Evolutionary conservation across 2,329 filamentous ascomycete genomes (phyloP).

Genomic region (Colletotrichum falcatum): DNA sequence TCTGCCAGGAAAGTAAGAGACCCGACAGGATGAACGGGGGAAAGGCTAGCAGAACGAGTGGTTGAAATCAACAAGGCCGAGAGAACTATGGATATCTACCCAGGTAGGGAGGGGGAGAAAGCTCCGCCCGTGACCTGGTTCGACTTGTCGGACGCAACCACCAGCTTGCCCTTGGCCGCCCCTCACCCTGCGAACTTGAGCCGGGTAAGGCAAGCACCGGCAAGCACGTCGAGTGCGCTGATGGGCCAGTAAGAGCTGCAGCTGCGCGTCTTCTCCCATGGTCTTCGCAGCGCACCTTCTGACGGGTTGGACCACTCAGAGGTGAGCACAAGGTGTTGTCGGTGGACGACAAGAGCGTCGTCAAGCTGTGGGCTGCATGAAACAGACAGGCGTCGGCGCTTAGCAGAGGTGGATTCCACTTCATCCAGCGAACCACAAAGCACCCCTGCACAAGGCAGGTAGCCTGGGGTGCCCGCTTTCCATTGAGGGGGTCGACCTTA

Average conservation of each 20-base stretch:
- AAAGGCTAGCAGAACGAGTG: constrained; percentile 2
- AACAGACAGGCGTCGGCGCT: constrained; percentile 68
- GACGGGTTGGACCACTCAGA: constrained; percentile 49
- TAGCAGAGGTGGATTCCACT: constrained; percentile 60
- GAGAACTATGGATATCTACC: too few species aligned
- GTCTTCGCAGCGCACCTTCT: constrained; percentile 37
- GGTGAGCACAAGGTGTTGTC: constrained; percentile 45
- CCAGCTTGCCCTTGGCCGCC: not conserved
- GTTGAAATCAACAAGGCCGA: constrained; percentile 13
- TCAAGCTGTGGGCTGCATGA: constrained; percentile 58
- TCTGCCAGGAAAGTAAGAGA: constrained; percentile 7
- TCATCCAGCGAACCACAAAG: constrained; percentile 56
- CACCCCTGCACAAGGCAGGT: constrained; percentile 48
- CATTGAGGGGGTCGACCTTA: constrained; percentile 3
- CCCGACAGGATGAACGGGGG: constrained; percentile 24
- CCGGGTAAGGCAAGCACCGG: constrained; percentile 30
- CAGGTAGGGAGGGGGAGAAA: not conserved
- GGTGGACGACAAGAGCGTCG: constrained; percentile 46
- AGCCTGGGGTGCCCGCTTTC: constrained; percentile 39
- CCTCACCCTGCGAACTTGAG: constrained; percentile 13
- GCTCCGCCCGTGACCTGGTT: constrained; percentile 1
- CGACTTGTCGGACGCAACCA: constrained; percentile 7
- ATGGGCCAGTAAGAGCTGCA: constrained; percentile 49
- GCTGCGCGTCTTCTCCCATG: constrained; percentile 52
- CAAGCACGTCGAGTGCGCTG: constrained; percentile 26